phyloP scores from a whole-genome alignment of 2,329 filamentous ascomycete species.

The Ceratocystis huliohia region DNA sequence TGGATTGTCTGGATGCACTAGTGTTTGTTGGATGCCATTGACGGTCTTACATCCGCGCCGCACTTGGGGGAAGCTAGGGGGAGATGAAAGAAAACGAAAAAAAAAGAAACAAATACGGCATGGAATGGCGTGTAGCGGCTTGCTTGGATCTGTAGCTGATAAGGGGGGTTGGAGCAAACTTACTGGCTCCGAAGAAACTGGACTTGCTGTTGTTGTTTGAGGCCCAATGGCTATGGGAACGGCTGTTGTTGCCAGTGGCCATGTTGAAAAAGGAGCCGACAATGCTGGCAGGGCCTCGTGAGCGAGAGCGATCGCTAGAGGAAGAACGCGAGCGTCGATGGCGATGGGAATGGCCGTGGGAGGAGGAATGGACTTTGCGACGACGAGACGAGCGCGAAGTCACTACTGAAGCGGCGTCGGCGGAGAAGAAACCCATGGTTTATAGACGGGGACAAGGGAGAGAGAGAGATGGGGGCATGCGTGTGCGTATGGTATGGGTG shows the following conservation, averaged over 20 bases:
- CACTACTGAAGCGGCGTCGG: constrained; percentile 20
- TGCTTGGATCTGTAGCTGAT: background rate
- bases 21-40: background rate
- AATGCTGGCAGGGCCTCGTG: constrained; percentile 14
- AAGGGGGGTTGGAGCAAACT: constrained; percentile 3
- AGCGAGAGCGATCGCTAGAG: constrained; percentile 8
- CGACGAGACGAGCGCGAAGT: constrained; percentile 14
- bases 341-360: background rate
- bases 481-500: background rate
- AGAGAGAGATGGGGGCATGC: background rate
- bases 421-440: constrained; percentile 22
- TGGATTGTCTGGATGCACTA: background rate
- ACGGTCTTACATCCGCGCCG: background rate
- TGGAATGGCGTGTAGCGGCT: background rate
- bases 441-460: background rate
- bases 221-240: constrained; percentile 35
- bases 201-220: constrained; percentile 27
- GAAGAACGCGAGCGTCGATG: constrained; percentile 13
- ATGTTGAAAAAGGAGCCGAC: constrained; percentile 31
- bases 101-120: background rate
- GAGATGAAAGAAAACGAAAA: background rate
- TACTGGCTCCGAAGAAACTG: constrained; percentile 11
- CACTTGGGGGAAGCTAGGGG: background rate
- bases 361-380: constrained; percentile 5
- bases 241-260: constrained; percentile 33